Evolutionary conservation across 2,329 filamentous ascomycete genomes (phyloP), one percentile per base, ranked within the genome.

Genomic region (Sporothrix curviconia): DNA sequence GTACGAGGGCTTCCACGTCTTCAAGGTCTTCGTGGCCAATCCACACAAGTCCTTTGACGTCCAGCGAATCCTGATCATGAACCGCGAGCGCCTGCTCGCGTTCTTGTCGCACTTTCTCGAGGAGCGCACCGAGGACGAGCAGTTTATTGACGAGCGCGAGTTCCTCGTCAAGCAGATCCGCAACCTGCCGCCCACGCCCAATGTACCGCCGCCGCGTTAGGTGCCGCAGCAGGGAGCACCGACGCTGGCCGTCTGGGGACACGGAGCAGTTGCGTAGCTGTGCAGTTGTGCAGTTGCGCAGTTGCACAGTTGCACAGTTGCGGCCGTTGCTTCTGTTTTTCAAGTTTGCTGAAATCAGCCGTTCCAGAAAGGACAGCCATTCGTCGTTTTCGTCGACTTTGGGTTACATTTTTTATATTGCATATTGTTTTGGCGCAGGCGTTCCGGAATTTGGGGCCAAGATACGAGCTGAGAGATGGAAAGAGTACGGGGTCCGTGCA

Each of bases 1-100:
- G 73, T 99, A 99, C 70, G 94, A 99, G 71, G 94, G 92, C 7
- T 99, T 99, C 71, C 94, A 99, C 70, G 92, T 99, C 42, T 99
- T 99, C 81, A 99, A 99, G 78, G 92, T 99, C 61, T 99, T 99
- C 72, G 94, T 97, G 55, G 94, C 94, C 60, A 99, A 99, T 70
- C 94, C 94, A 7, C 92, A 97, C 77, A 99, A 99, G 75, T 95
- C 90, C n/a, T 79, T 92, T 60, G 90, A 92, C 34, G 94, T 99
- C 50, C 91, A 96, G 70, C 90, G 92, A 69, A 96, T 99, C 67
- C 76, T 99, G 62, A 86, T 97, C 64, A 96, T 96, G 82, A 99
- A 99, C 70, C 85, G 92, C 59, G 92, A 96, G 63, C 89, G 92
- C 66, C 79, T 99, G 17, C 77, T 99, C 52, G 86, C 84, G 61